Evolutionary conservation across 306 rosid species (phyloP).

Genomic region (Pyrus communis): DNA sequence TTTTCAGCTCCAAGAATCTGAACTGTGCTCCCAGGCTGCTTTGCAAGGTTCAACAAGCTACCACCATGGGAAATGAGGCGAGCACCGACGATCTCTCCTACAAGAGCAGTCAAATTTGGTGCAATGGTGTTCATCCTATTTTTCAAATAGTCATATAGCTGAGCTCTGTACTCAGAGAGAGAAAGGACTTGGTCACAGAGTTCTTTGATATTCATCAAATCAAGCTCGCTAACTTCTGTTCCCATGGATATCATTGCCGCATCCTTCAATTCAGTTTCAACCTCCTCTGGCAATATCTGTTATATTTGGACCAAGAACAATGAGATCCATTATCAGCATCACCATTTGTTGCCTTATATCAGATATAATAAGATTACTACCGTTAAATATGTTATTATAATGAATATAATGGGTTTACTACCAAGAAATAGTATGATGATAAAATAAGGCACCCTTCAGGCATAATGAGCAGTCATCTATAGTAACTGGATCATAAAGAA

Average conservation of each 20-base stretch:
- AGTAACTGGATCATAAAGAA: not conserved
- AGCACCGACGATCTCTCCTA: slow-evolving; percentile 97
- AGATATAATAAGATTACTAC: not conserved
- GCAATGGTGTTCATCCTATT: slow-evolving; percentile 91
- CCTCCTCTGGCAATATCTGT: slow-evolving; percentile 70
- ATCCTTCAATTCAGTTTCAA: slow-evolving; percentile 75
- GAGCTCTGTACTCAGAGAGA: slow-evolving; percentile 84
- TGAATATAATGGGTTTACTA: not conserved
- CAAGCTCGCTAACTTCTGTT: slow-evolving; percentile 92
- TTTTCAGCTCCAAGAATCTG: slow-evolving; percentile 97
- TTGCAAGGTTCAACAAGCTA: slow-evolving; percentile 83
- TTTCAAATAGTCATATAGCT: slow-evolving; percentile 75
- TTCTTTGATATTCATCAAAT: slow-evolving; percentile 64
- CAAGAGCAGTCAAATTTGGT: slow-evolving; percentile 87
- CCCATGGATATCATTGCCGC: slow-evolving; percentile 91
- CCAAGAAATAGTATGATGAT: not conserved
- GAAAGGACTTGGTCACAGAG: slow-evolving; percentile 92
- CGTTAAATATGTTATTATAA: not conserved
- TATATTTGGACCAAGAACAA: not conserved
- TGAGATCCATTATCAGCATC: not conserved
- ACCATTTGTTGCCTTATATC: not conserved
- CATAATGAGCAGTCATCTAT: not conserved
- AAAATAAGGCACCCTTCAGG: not conserved
- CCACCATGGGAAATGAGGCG: slow-evolving; percentile 97
- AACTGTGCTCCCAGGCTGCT: slow-evolving; percentile 94